A percentile compares a stretch with the other conserved stretches of the same genome.
Evolutionary conservation across 75 land plant species (phyloP).

Genomic region (Gnetum montanum): DNA sequence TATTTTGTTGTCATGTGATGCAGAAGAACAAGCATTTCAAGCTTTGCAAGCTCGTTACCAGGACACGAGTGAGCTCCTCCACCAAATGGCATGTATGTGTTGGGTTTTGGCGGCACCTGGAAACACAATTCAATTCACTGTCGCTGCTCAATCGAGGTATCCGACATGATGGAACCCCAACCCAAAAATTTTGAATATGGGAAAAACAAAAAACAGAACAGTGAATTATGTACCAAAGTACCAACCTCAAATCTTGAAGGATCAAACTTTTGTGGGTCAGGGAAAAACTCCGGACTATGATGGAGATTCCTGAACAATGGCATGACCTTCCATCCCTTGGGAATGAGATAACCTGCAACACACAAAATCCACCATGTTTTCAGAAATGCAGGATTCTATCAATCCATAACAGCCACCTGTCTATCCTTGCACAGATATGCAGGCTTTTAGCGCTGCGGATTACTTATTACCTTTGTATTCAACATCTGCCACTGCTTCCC

Average conservation of each 20-base stretch:
- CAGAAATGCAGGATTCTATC: background rate
- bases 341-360: slow-evolving; percentile 33
- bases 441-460: background rate
- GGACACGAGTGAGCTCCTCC: slow-evolving; percentile 14
- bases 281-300: slow-evolving; percentile 49
- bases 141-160: background rate
- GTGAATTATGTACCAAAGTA: background rate
- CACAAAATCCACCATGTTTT: background rate
- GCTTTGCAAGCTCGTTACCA: slow-evolving; percentile 24
- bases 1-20: slow-evolving; percentile 24
- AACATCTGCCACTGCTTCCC: slow-evolving; percentile 90
- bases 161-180: background rate
- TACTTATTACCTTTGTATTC: slow-evolving; percentile 62
- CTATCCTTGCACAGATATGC: background rate
- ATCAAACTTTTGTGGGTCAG: slow-evolving; percentile 56
- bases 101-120: background rate
- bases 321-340: slow-evolving; percentile 78
- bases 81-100: slow-evolving; percentile 7
- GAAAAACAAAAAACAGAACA: background rate
- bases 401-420: background rate
- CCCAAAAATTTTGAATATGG: background rate
- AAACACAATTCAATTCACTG: background rate
- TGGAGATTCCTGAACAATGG: slow-evolving; percentile 65
- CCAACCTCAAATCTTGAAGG: slow-evolving; percentile 70
- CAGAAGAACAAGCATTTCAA: slow-evolving; percentile 15